phyloP scores from a whole-genome alignment of 257 asterid genomes.

The Salvia rosmarinus region DNA sequence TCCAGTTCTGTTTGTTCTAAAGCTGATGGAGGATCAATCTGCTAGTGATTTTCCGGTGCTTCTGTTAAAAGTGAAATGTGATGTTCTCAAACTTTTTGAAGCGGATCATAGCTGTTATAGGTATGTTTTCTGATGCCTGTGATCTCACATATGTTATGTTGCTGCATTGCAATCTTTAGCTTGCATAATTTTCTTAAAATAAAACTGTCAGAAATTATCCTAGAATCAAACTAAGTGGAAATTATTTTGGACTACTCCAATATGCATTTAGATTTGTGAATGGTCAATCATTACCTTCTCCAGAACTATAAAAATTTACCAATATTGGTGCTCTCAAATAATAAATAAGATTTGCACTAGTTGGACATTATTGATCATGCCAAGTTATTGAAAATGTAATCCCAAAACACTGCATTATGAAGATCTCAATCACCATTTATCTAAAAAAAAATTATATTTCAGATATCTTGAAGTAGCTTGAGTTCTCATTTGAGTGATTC shows the following conservation, averaged over 20 bases:
- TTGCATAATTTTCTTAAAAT: not conserved
- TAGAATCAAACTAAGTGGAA: not conserved
- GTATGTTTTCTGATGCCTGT: conserved; percentile 19
- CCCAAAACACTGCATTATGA: not conserved
- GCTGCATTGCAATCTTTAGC: not conserved
- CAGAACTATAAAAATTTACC: too few relatives aligned
- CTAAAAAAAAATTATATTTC: too few relatives aligned
- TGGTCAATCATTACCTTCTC: too few relatives aligned
- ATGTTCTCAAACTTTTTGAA: not conserved
- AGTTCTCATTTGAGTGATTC: too few relatives aligned
- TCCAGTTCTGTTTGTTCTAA: conserved; percentile 24
- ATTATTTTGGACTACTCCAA: too few relatives aligned
- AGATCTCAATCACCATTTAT: not conserved
- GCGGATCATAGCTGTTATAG: conserved; percentile 11
- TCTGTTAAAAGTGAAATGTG: conserved; percentile 9
- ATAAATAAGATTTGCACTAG: too few relatives aligned
- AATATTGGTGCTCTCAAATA: too few relatives aligned
- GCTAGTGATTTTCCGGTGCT: conserved; percentile 38
- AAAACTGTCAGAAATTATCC: not conserved
- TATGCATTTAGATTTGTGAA: too few relatives aligned
- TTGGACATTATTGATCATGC: too few relatives aligned
- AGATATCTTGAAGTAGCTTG: too few relatives aligned
- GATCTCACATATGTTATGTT: not conserved
- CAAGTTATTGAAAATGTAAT: too few relatives aligned
- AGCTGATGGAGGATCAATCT: conserved; percentile 33